A percentile compares a stretch with the other conserved stretches of the same genome.
Conservation (phyloP, 108 stramenopile species). For the Stephanodiscus triporus region DNA sequence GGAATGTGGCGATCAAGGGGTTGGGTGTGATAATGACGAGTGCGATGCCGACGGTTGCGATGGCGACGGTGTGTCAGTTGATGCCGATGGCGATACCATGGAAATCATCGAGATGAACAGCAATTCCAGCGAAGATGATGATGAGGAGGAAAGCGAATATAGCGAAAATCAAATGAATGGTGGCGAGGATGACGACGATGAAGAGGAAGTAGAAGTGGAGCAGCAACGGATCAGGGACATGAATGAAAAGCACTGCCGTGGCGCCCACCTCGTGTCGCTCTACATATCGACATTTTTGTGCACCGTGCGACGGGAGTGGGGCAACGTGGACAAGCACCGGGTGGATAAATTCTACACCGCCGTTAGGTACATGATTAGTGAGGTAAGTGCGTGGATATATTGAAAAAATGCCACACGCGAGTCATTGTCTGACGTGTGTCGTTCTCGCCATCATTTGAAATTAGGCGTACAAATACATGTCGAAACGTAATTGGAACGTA, state of each 20-base stretch:
- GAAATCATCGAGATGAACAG: slow-evolving; percentile 19
- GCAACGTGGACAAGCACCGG: slow-evolving; percentile 91
- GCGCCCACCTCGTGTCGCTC: slow-evolving; percentile 81
- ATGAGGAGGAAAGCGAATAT: slow-evolving; percentile 1
- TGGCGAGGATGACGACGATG: slow-evolving; percentile 41
- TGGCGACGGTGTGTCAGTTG: slow-evolving; percentile 28
- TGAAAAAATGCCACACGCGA: background rate
- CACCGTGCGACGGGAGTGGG: slow-evolving; percentile 90
- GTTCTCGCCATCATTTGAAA: background rate
- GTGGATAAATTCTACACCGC: slow-evolving; percentile 94
- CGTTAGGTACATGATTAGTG: slow-evolving; percentile 73
- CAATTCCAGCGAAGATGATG: slow-evolving; percentile 16
- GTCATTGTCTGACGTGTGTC: background rate
- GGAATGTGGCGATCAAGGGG: slow-evolving; percentile 1
- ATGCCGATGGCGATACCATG: slow-evolving; percentile 29
- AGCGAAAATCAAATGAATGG: slow-evolving; percentile 28
- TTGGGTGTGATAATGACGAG: background rate
- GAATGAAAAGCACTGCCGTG: slow-evolving; percentile 74
- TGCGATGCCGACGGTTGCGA: slow-evolving; percentile 29
- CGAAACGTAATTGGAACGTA: slow-evolving; percentile 78
- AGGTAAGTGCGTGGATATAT: slow-evolving; percentile 38
- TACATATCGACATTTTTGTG: slow-evolving; percentile 85
- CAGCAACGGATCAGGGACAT: slow-evolving; percentile 27
- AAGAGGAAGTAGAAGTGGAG: slow-evolving; percentile 42
- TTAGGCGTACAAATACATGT: slow-evolving; percentile 87